Evolutionary conservation across 441 rosid genomes (phyloP).

Genomic region (Mallotus repandus): DNA sequence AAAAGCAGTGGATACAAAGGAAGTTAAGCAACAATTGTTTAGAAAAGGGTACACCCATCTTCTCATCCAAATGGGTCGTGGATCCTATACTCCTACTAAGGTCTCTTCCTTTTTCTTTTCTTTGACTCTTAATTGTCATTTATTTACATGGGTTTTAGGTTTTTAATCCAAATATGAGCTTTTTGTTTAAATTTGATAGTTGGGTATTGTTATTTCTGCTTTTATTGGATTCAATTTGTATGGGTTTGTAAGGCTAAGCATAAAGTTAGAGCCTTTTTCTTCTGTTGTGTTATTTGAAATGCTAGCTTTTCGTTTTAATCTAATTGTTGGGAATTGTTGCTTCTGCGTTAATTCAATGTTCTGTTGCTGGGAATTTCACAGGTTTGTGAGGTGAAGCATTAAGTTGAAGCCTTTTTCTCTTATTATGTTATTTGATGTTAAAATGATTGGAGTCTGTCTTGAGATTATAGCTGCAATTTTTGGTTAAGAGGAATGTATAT

Average conservation of each 20-base stretch:
- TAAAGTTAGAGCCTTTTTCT: neutral
- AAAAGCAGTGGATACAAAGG: slow-evolving; percentile 47
- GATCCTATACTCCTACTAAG: slow-evolving; percentile 59
- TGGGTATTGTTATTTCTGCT: neutral
- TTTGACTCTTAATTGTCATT: neutral
- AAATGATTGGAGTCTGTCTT: neutral
- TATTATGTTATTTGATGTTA: neutral
- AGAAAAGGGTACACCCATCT: slow-evolving; percentile 75
- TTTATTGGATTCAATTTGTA: neutral
- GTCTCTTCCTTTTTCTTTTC: slow-evolving; percentile 25
- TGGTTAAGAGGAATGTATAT: neutral
- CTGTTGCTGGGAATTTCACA: neutral
- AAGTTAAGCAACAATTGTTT: slow-evolving; percentile 50
- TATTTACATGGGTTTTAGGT: neutral
- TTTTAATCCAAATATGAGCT: slow-evolving; percentile 7
- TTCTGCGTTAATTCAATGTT: neutral
- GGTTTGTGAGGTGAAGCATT: neutral
- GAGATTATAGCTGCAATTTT: neutral
- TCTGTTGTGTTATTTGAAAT: too few species aligned
- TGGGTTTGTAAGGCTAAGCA: neutral
- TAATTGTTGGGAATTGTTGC: neutral
- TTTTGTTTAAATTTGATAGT: neutral
- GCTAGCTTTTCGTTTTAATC: slow-evolving; percentile 3
- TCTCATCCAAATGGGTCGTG: slow-evolving; percentile 84
- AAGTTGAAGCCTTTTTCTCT: neutral